phyloP scores from a whole-genome alignment of 2,329 filamentous ascomycete species.

The Cladobotryum mycophilum region DNA sequence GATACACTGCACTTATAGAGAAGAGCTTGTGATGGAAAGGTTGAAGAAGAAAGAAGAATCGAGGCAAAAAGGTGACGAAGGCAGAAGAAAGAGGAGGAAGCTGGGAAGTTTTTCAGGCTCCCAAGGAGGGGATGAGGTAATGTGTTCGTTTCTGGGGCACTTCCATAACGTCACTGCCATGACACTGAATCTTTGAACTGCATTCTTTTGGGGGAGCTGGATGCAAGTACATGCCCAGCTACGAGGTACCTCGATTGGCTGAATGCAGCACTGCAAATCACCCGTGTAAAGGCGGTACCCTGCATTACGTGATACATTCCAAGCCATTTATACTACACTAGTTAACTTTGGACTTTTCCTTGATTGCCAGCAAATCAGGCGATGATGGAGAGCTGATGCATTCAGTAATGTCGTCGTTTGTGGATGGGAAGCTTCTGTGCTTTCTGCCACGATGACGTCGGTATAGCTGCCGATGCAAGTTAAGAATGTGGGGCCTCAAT shows the following conservation, averaged over 20 bases:
- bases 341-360: not conserved
- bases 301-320: not conserved
- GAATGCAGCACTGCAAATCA: not conserved
- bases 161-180: slow-evolving; percentile 12
- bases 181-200: not conserved
- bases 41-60: not conserved
- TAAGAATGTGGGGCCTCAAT: slow-evolving; percentile 1
- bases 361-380: not conserved
- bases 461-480: not conserved
- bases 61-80: not conserved
- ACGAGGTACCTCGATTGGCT: not conserved
- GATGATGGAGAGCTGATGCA: too few species aligned
- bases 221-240: not conserved
- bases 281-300: not conserved
- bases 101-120: not conserved
- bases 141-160: not conserved
- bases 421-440: slow-evolving; percentile 14
- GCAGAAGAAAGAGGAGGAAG: not conserved
- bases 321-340: not conserved
- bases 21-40: not conserved
- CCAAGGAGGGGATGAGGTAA: slow-evolving; percentile 9
- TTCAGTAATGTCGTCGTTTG: not conserved
- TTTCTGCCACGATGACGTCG: slow-evolving; percentile 19
- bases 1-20: not conserved
- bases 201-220: not conserved